These are phyloP conservation scores for Fusarium sp. DNA, from an alignment of 2,329 filamentous ascomycete genomes.

Conservation along the genomic window DNA sequence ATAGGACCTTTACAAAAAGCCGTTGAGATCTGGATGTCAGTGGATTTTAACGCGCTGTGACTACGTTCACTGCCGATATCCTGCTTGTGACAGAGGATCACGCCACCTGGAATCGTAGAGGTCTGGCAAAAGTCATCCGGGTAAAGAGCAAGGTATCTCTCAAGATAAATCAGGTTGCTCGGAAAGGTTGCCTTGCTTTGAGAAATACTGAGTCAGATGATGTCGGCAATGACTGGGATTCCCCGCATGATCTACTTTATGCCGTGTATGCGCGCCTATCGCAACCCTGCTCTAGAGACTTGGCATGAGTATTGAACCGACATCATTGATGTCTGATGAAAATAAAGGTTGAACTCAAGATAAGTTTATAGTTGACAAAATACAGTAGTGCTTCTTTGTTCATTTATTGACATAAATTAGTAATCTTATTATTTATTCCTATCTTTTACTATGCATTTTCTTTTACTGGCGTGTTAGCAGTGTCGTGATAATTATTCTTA, in stretches of 20 bases:
- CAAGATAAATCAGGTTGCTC: not conserved
- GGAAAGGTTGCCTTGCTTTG: not conserved
- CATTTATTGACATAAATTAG: rapidly evolving
- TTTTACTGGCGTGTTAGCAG: rapidly evolving
- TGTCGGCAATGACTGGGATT: rapidly evolving
- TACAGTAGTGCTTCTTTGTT: rapidly evolving
- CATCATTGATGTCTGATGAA: no score
- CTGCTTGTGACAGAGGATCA: no score
- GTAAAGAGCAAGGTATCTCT: not conserved
- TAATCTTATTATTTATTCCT: not conserved
- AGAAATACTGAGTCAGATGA: not conserved
- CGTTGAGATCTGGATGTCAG: no score
- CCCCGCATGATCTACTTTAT: not conserved
- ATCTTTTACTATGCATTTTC: no score
- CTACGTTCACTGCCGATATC: no score
- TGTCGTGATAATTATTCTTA: no score
- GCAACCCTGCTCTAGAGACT: not conserved
- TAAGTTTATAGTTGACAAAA: rapidly evolving
- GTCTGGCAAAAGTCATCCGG: rapidly evolving
- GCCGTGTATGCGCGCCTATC: not conserved
- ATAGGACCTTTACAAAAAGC: rapidly evolving
- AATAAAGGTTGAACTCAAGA: not conserved
- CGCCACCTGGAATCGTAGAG: no score
- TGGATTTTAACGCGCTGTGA: no score
- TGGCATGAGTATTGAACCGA: not conserved